phyloP scores from a whole-genome alignment of 768 basidiomycete genomes.

The Kwoniella europaea region DNA sequence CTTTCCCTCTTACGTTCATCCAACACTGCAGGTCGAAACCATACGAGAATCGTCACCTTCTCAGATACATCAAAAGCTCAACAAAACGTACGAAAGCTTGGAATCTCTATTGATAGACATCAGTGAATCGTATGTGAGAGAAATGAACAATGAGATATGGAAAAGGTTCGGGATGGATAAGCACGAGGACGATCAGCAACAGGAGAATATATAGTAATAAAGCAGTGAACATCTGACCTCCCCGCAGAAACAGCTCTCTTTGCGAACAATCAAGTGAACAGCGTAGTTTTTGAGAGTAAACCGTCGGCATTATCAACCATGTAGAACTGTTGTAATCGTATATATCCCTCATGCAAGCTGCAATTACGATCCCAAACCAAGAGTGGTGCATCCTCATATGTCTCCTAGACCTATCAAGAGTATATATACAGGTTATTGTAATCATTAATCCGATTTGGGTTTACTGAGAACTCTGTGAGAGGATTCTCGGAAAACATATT shows the following conservation, averaged over 20 bases:
- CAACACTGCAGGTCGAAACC: slow-evolving; percentile 2
- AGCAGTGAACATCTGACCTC: too few species aligned
- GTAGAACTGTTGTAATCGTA: background rate
- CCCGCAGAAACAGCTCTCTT: too few species aligned
- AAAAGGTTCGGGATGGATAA: slow-evolving; percentile 34
- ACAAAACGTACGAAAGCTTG: slow-evolving; percentile 41
- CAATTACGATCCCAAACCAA: background rate
- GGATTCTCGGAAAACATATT: slow-evolving; percentile 26
- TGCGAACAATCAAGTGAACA: too few species aligned
- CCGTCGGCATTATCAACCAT: background rate
- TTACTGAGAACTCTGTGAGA: slow-evolving; percentile 26
- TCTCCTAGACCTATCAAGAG: background rate
- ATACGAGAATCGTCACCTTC: slow-evolving; percentile 1
- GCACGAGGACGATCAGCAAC: slow-evolving; percentile 8
- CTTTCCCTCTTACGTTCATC: background rate
- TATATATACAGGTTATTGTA: background rate
- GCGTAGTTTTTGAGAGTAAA: background rate
- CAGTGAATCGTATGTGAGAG: slow-evolving; percentile 36
- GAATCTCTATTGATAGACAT: slow-evolving; percentile 44
- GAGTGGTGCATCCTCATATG: slow-evolving; percentile 8
- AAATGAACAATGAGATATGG: slow-evolving; percentile 43
- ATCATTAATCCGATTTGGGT: slow-evolving; percentile 22
- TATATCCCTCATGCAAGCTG: slow-evolving; percentile 2
- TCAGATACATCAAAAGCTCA: slow-evolving; percentile 16
- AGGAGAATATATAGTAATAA: background rate